These are phyloP conservation scores for Phaeosphaeriaceae sp. DNA, from an alignment of 2,329 filamentous ascomycete species.

Conservation along the genomic window DNA sequence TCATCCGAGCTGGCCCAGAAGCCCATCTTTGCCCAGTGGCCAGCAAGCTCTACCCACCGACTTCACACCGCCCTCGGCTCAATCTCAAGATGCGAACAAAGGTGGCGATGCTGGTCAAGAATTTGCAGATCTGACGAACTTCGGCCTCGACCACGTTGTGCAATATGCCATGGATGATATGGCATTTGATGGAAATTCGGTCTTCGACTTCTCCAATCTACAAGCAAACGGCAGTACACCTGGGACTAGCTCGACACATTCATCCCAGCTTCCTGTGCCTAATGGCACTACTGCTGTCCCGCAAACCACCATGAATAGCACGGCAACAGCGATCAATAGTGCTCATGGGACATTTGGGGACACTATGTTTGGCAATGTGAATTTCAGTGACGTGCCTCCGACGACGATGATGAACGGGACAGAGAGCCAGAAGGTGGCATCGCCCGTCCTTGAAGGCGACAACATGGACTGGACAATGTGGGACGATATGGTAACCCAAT, in stretches of 20 bases:
- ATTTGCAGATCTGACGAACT: conserved; percentile 28
- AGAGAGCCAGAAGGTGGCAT: conserved; percentile 20
- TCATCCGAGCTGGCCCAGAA: conserved; percentile 30
- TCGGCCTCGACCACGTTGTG: conserved; percentile 38
- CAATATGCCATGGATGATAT: conserved; percentile 35
- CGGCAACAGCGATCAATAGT: conserved; percentile 17
- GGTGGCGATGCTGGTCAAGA: conserved; percentile 12
- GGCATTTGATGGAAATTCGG: conserved; percentile 7
- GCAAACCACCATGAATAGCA: conserved; percentile 1
- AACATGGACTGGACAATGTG: conserved; percentile 58
- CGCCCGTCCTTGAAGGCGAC: conserved; percentile 44
- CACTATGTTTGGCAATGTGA: conserved; percentile 25
- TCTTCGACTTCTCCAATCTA: conserved; percentile 1
- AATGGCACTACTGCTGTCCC: neutral
- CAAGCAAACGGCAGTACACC: neutral
- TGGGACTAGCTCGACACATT: neutral
- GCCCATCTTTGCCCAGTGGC: conserved; percentile 7
- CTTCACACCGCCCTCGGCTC: conserved; percentile 4
- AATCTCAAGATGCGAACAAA: neutral
- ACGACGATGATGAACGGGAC: conserved; percentile 2
- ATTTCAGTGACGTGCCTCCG: conserved; percentile 25
- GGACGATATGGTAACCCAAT: conserved; percentile 57
- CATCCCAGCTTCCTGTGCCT: neutral
- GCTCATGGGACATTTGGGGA: conserved; percentile 18
- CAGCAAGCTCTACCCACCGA: neutral